Evolutionary conservation across 192 early-diverging fungal species (phyloP).

Genomic region (Entrophospora sp.): DNA sequence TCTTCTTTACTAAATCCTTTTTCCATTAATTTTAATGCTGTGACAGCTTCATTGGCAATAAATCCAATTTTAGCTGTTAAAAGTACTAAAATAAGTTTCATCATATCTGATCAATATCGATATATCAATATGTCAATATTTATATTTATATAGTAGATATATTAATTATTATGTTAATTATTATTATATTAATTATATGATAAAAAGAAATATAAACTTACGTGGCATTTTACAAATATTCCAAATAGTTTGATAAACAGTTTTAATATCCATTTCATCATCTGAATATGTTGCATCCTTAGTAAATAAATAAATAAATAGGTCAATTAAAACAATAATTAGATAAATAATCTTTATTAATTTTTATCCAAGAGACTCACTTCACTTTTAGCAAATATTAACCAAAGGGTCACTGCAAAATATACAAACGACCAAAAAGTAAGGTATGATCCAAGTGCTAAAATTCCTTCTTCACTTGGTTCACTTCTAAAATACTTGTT

Average conservation of each 20-base stretch:
- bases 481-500: conserved; percentile 78
- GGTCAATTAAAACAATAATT: not conserved
- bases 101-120: conserved; percentile 60
- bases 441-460: conserved; percentile 82
- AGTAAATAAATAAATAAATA: conserved; percentile 14
- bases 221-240: conserved; percentile 76
- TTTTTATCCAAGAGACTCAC: conserved; percentile 16
- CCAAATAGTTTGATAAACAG: conserved; percentile 85
- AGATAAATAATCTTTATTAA: not conserved
- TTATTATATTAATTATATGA: not conserved
- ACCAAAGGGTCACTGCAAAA: conserved; percentile 73
- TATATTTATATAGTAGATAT: not conserved
- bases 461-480: conserved; percentile 57
- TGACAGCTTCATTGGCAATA: conserved; percentile 91
- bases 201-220: conserved; percentile 29
- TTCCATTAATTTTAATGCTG: conserved; percentile 89
- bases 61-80: conserved; percentile 91
- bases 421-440: conserved; percentile 91
- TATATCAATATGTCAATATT: not conserved
- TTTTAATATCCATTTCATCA: conserved; percentile 53
- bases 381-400: conserved; percentile 74
- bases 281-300: conserved; percentile 29
- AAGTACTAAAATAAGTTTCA: conserved; percentile 67
- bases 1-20: conserved; percentile 93
- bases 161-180: not conserved